Percentiles rank a stretch among this genome's conserved stretches.
Evolutionary conservation across 179 eudicot species (phyloP).

Genomic region (Vitellaria paradoxa): DNA sequence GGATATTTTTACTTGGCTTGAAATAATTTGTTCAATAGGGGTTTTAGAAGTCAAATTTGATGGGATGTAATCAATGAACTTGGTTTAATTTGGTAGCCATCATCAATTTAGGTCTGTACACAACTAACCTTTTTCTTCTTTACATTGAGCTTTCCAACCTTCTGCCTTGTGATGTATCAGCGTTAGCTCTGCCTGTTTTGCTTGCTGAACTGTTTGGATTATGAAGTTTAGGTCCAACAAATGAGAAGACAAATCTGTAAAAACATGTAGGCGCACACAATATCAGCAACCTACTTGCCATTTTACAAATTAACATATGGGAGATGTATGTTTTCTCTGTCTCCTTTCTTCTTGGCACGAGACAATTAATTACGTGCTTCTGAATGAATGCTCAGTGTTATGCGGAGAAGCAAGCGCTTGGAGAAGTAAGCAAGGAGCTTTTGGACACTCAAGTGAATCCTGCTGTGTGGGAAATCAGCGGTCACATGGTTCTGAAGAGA

Average conservation of each 20-base stretch:
- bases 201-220: not conserved
- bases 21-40: not conserved
- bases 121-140: not conserved
- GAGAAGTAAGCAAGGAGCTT: constrained; percentile 17
- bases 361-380: not conserved
- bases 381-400: constrained; percentile 21
- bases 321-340: not conserved
- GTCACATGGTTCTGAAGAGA: constrained; percentile 26
- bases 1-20: not conserved
- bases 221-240: not conserved
- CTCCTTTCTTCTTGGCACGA: no score
- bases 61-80: not conserved
- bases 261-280: not conserved
- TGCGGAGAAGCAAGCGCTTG: constrained; percentile 25
- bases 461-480: constrained; percentile 27
- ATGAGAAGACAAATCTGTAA: not conserved
- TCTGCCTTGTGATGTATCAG: not conserved
- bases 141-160: not conserved
- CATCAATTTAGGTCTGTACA: not conserved
- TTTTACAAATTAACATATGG: not conserved
- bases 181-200: not conserved
- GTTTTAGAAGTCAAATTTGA: no score
- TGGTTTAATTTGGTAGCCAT: not conserved
- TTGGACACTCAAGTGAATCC: constrained; percentile 26
- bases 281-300: not conserved